Evolutionary conservation across 306 rosid genomes (phyloP), one percentile per base, ranked within the genome.

Genomic region (Glycine soja): DNA sequence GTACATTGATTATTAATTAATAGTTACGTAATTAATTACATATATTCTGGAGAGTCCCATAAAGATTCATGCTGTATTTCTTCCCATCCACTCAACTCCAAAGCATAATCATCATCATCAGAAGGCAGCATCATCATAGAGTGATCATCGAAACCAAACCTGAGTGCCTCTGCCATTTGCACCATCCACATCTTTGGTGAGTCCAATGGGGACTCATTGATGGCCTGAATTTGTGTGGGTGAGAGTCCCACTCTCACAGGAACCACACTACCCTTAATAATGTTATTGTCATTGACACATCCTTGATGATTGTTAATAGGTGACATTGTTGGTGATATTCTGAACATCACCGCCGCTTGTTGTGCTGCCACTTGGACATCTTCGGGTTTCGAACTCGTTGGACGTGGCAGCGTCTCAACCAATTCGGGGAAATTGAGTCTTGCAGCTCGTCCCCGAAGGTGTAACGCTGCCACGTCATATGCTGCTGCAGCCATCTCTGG

Each of bases 181-280:
- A 90, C 89, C 97, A 90, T 92, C 97, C 97, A 94, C 95, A 88
- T 92, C 40, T 81, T 91, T 0, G 99, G 99, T 3, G 99, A 95
- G 46, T 95, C 93, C 87, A 95, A 76, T 13, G 97, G 99, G 7
- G 88, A 91, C 72, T 95, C 99, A 64, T 91, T 93, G 2, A 95
- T 95, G 2, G 99, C 97, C 74, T 95, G 93, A 77, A 95, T 95
- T 63, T 95, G 92, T 46, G 88, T 83, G 3, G 92, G 81, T 3
- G 97, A 91, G 70, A 95, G 81, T 45, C 92, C 87, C 72, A 90
- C 93, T 9, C 90, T 85, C 4, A 43, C 84, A 12, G 91, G 91
- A 68, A 50, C 63, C 4, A 7, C 43, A 15, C 75, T n/a, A 10
- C 14, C 43, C 43, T 48, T 19, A 34, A 24, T 24, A 24, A 1